phyloP scores from a whole-genome alignment of 257 asterid species.

The Datura wrightii region DNA sequence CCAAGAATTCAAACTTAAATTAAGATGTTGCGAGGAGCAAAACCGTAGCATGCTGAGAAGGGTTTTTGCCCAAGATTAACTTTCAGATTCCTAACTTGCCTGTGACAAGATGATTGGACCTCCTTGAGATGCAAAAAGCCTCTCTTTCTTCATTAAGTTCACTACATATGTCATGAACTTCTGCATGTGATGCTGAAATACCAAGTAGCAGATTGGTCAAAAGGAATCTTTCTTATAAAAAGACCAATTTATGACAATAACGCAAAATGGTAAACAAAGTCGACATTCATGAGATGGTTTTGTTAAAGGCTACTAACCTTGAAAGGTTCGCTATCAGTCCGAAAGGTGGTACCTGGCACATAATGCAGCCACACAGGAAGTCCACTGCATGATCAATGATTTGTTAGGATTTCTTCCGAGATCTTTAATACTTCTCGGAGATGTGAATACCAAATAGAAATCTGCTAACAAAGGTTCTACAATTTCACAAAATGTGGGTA shows the following conservation, averaged over 20 bases:
- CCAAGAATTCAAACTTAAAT: background rate
- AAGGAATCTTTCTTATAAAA: background rate
- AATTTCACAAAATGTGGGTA: constrained; percentile 11
- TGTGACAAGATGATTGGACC: constrained; percentile 90
- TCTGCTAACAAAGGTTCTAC: background rate
- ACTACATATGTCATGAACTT: constrained; percentile 76
- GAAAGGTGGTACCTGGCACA: constrained; percentile 84
- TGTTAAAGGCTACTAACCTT: constrained; percentile 54
- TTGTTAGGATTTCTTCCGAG: constrained; percentile 30
- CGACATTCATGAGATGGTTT: constrained; percentile 2
- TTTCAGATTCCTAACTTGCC: constrained; percentile 51
- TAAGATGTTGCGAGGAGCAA: background rate
- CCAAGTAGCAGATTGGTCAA: constrained; percentile 35
- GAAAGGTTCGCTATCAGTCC: constrained; percentile 82
- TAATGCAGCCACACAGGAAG: constrained; percentile 96
- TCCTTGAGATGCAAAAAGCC: constrained; percentile 84
- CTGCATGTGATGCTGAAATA: constrained; percentile 75
- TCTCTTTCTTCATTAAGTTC: constrained; percentile 80
- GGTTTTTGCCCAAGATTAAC: background rate
- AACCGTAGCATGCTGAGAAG: background rate
- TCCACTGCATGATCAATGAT: constrained; percentile 59
- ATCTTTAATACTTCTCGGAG: background rate
- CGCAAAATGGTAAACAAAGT: background rate
- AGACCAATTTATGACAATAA: background rate
- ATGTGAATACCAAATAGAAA: background rate